Evolutionary conservation across 2,329 filamentous ascomycete genomes (phyloP).

Genomic region (Fusarium tricinctum): DNA sequence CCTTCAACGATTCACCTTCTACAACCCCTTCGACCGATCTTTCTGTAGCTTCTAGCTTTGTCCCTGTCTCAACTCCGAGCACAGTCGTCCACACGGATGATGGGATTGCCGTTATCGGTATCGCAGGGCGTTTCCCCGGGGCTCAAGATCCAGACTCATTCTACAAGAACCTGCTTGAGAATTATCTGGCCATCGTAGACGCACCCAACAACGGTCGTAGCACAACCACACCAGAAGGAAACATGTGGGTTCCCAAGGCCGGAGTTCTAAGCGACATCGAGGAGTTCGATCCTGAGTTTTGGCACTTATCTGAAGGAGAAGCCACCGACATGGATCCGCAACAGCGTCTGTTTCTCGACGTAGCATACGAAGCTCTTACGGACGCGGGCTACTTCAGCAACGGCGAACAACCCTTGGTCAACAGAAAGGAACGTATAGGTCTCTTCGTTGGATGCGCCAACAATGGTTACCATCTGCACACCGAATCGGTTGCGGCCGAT

Average conservation of each 20-base stretch:
- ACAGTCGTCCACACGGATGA: background rate
- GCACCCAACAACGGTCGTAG: background rate
- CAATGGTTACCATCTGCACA: slow-evolving; percentile 1
- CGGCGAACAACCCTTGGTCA: background rate
- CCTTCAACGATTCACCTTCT: background rate
- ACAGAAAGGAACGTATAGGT: background rate
- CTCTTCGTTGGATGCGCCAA: background rate
- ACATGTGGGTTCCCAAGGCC: background rate
- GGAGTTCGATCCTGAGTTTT: background rate
- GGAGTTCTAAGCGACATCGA: background rate
- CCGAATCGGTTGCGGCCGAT: background rate
- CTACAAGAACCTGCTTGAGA: background rate
- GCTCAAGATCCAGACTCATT: slow-evolving; percentile 1
- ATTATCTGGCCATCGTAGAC: background rate
- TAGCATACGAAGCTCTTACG: background rate
- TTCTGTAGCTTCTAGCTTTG: background rate
- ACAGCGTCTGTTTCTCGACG: background rate
- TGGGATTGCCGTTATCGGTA: background rate
- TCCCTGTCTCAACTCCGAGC: background rate
- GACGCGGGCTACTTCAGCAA: background rate
- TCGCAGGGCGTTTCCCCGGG: background rate
- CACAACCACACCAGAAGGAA: background rate
- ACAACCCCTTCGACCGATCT: background rate
- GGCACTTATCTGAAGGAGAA: background rate
- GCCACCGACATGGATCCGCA: background rate